Percentiles rank a stretch among this genome's conserved stretches.
These are phyloP conservation scores for Carex scoparia DNA, from an alignment of 176 grass and related monocot genomes.

Conservation along the genomic window DNA sequence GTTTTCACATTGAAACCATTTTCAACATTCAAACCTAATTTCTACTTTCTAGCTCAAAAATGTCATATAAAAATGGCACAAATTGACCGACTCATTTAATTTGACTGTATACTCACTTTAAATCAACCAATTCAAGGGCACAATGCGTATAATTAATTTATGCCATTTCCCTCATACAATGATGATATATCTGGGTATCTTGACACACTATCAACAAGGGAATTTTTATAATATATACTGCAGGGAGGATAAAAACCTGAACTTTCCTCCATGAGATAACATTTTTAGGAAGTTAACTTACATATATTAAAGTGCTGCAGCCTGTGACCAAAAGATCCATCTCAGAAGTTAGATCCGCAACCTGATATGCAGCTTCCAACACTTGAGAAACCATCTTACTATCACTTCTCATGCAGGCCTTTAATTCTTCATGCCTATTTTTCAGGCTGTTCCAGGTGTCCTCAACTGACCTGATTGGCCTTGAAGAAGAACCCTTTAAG, in stretches of 20 bases:
- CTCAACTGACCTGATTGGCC: slow-evolving; percentile 38
- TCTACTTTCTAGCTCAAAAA: background rate
- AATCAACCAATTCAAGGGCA: background rate
- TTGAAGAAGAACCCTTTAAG: slow-evolving; percentile 40
- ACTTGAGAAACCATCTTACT: slow-evolving; percentile 37
- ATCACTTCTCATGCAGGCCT: slow-evolving; percentile 35
- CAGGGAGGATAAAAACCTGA: background rate
- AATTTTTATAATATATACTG: slow-evolving; percentile 11
- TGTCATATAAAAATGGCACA: background rate
- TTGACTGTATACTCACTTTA: background rate
- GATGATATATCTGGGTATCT: background rate
- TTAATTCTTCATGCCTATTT: slow-evolving; percentile 38
- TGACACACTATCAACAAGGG: background rate
- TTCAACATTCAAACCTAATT: background rate
- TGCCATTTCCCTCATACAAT: background rate
- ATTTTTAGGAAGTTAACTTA: slow-evolving; percentile 32
- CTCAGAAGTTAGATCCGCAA: slow-evolving; percentile 74
- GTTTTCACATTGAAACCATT: background rate
- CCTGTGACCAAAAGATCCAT: slow-evolving; percentile 63
- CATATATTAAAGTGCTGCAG: slow-evolving; percentile 45
- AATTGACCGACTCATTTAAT: background rate
- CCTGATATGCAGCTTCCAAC: slow-evolving; percentile 46
- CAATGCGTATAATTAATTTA: background rate
- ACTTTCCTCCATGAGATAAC: slow-evolving; percentile 5
- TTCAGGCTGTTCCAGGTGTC: slow-evolving; percentile 79